These are phyloP conservation scores for Trichophyton mentagrophytes DNA, from an alignment of 2,329 filamentous ascomycete species.

Conservation along the genomic window DNA sequence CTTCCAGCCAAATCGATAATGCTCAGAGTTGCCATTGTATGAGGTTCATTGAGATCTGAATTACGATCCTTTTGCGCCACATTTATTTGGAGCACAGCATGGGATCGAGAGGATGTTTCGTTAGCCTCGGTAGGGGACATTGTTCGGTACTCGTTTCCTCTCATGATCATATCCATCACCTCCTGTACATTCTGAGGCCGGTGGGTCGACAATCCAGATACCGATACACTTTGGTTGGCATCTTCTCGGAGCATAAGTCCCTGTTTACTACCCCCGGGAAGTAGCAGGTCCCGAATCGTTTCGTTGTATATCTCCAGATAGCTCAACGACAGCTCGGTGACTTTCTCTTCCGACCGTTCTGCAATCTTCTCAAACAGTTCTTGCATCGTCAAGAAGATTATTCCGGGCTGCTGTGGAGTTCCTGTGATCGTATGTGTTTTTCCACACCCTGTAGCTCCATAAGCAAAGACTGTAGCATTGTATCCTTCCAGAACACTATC, in stretches of 20 bases:
- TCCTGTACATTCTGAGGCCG: constrained; percentile 82
- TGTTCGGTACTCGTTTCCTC: constrained; percentile 85
- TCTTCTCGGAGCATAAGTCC: constrained; percentile 90
- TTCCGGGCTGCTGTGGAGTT: constrained; percentile 81
- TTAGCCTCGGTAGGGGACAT: constrained; percentile 97
- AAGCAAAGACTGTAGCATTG: constrained; percentile 97
- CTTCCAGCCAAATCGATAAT: constrained; percentile 97
- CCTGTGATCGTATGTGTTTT: constrained; percentile 98
- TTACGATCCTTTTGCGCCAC: constrained; percentile 89
- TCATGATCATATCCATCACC: constrained; percentile 98
- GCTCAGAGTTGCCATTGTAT: constrained; percentile 95
- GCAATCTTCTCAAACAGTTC: constrained; percentile 92
- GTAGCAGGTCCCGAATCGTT: constrained; percentile 86
- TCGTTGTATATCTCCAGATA: constrained; percentile 99
- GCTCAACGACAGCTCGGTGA: constrained; percentile 79
- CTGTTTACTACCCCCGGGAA: constrained; percentile 69
- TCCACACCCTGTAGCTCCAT: constrained; percentile 92
- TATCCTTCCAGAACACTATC: constrained; percentile 95
- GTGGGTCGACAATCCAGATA: constrained; percentile 81
- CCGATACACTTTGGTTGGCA: constrained; percentile 81
- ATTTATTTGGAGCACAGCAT: constrained; percentile 95
- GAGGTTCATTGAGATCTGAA: constrained; percentile 79
- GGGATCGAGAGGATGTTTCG: constrained; percentile 90
- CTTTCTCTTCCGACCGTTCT: constrained; percentile 75
- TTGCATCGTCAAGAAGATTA: constrained; percentile 98